Conservation (phyloP, 1,284 basidiomycete species). For the Austropuccinia psidii region DNA sequence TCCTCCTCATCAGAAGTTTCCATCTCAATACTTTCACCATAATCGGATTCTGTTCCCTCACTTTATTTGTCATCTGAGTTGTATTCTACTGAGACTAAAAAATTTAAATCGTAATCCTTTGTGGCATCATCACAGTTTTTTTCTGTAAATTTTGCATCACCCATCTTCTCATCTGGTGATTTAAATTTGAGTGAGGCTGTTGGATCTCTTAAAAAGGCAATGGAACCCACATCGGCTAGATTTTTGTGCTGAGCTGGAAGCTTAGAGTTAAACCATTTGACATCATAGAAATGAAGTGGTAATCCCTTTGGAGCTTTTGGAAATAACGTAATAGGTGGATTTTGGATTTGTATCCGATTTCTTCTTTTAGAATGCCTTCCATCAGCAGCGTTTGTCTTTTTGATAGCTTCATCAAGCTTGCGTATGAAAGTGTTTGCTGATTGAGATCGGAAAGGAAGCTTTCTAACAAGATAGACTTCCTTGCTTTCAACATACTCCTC, state of each 20-base stretch:
- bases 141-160: background rate
- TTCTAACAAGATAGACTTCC: background rate
- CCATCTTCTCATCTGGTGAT: background rate
- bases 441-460: background rate
- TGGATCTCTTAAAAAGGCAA: background rate
- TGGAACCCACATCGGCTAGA: background rate
- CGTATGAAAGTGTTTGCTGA: background rate
- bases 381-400: background rate
- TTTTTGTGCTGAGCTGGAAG: background rate
- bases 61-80: too few relatives aligned
- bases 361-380: background rate
- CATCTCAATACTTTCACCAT: too few relatives aligned
- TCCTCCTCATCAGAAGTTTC: too few relatives aligned
- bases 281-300: background rate
- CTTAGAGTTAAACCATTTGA: background rate
- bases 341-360: background rate
- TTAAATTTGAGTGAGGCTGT: background rate
- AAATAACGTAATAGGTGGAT: background rate
- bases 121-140: background rate
- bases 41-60: too few relatives aligned
- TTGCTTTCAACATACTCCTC: background rate
- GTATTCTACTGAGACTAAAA: too few relatives aligned
- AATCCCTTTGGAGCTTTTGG: background rate
- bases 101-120: background rate
- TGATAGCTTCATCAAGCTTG: background rate